Percentiles rank a stretch among this genome's conserved stretches.
Evolutionary conservation across 306 rosid species (phyloP).

Genomic region (Alnus glutinosa): DNA sequence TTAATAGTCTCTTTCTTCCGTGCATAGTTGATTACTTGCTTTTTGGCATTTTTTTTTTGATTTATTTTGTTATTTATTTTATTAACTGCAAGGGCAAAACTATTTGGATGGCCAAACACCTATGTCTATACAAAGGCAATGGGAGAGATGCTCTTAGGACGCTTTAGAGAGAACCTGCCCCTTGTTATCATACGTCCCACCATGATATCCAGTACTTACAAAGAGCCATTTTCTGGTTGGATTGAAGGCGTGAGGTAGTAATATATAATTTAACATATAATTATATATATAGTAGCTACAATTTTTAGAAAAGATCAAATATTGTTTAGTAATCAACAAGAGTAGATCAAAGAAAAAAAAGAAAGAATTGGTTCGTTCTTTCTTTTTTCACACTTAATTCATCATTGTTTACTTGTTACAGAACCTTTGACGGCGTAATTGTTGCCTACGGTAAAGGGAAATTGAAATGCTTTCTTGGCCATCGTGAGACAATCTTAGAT

Average conservation of each 20-base stretch:
- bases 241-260: slow-evolving; percentile 41
- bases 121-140: slow-evolving; percentile 49
- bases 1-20: too few relatives aligned
- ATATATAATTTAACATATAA: too few relatives aligned
- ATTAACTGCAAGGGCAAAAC: slow-evolving; percentile 27
- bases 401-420: neutral
- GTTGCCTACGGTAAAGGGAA: slow-evolving; percentile 45
- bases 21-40: neutral
- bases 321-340: too few relatives aligned
- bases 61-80: neutral
- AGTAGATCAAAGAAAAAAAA: neutral
- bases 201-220: slow-evolving; percentile 25
- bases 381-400: neutral
- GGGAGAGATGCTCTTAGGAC: slow-evolving; percentile 46
- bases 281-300: neutral
- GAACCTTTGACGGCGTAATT: slow-evolving; percentile 43
- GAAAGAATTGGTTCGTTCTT: neutral
- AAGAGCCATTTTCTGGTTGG: slow-evolving; percentile 52
- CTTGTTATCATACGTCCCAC: slow-evolving; percentile 38
- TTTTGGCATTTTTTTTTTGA: neutral
- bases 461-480: slow-evolving; percentile 26
- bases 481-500: slow-evolving; percentile 40
- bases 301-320: too few relatives aligned
- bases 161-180: slow-evolving; percentile 22
- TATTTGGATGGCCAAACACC: slow-evolving; percentile 49